Evolutionary conservation across 1,139 yeast genomes (phyloP), one percentile per base, ranked within the genome.

Genomic region (Wickerhamiella infanticola): DNA sequence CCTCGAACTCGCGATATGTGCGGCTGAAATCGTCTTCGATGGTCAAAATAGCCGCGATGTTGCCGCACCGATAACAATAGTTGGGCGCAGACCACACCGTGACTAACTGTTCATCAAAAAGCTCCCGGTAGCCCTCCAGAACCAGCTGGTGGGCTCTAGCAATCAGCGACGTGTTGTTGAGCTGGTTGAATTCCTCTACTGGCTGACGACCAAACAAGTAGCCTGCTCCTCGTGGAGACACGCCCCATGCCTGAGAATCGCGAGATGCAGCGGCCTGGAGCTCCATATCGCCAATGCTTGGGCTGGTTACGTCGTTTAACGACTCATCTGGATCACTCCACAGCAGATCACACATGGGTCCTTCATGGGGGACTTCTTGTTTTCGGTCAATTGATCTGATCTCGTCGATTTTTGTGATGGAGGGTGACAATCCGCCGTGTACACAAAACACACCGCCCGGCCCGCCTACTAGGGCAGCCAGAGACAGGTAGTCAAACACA

Each of bases 291-390:
- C 36, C 37, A 8, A 7, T 35, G 35, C 9, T 4, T 5, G 37
- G 33, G 1, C 37, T 25, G 4, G 6, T 42, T 24, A 8, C 44
- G 6, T 25, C n/a, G 23, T 42, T 45, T 35, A 60, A 47, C 9
- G 59, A 79, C 71, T 71, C 95, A 59, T 90, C 98, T 1, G 98
- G 98, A 58, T 90, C 98, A 3, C 94, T 81, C 98, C 98, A 90
- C 47, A 90, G 69, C 58, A 90, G 68, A 61, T 90, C 98, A 67
- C 98, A 90, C 95, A 90, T 88, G 38, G 96, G 95, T 36, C 98
- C 98, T 64, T 88, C 97, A 61, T 90, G 97, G 23, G 98, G 98
- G 38, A 90, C 97, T 64, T 90, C 98, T 65, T 90, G 97, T 52
- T 77, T 79, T 57, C 96, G 69, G 62, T 86, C 93, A 50, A 86